These are phyloP conservation scores for Pythium periplocum DNA, from an alignment of 352 stramenopile genomes.

Conservation along the genomic window DNA sequence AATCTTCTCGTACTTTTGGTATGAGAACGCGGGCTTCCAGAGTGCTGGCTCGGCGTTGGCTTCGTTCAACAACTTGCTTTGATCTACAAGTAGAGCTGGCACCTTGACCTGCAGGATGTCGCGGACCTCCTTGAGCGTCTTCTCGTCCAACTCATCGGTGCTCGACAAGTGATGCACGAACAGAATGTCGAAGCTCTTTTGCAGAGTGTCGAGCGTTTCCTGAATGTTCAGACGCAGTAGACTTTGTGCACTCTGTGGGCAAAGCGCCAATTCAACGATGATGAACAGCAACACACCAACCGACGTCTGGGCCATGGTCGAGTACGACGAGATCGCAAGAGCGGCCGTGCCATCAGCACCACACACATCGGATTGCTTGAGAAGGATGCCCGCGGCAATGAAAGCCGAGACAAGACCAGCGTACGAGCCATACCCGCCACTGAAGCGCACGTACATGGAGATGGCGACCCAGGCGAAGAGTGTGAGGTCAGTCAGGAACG, in stretches of 20 bases:
- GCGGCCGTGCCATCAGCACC: conserved; percentile 33
- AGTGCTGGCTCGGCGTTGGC: conserved; percentile 57
- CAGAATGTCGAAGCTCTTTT: conserved; percentile 57
- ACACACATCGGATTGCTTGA: conserved; percentile 59
- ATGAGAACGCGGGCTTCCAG: conserved; percentile 68
- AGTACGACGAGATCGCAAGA: conserved; percentile 73
- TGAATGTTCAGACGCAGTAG: conserved; percentile 73
- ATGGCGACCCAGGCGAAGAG: conserved; percentile 71
- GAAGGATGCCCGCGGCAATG: conserved; percentile 54
- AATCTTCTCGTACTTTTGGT: conserved; percentile 68
- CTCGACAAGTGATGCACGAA: conserved; percentile 69
- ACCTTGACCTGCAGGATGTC: conserved; percentile 54
- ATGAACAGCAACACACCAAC: conserved; percentile 80
- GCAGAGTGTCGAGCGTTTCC: conserved; percentile 56
- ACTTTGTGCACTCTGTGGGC: conserved; percentile 56
- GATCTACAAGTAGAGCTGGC: conserved; percentile 47
- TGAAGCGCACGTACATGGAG: conserved; percentile 75
- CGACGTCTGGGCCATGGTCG: conserved; percentile 69
- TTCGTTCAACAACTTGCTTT: conserved; percentile 55
- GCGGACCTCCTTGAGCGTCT: conserved; percentile 51
- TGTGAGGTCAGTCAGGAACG: conserved; percentile 39
- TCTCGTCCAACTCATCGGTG: conserved; percentile 40
- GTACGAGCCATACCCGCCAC: conserved; percentile 62
- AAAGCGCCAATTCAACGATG: conserved; percentile 58
- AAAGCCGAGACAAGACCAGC: conserved; percentile 70